Evolutionary conservation across 208 protist species (phyloP).

Genomic region (Crithidia fasciculata): DNA sequence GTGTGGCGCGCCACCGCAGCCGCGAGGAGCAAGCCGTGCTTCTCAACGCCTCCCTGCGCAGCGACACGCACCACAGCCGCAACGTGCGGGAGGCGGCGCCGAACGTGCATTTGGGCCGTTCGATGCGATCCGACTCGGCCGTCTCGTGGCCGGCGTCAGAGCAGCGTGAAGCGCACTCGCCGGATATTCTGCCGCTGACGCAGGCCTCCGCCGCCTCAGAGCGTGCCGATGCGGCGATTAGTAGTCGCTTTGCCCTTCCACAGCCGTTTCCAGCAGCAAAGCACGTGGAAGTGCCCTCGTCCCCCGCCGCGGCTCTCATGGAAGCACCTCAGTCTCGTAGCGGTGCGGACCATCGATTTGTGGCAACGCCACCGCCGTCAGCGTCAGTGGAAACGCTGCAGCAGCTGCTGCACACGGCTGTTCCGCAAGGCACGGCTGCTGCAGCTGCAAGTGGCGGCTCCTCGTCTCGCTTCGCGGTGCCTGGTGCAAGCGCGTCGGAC

Average conservation of each 20-base stretch:
- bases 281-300: too few species aligned
- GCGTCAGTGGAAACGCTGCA: neutral
- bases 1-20: neutral
- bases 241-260: constrained; percentile 18
- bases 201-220: neutral
- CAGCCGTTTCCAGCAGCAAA: neutral
- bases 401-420: neutral
- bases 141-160: constrained; percentile 12
- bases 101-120: constrained; percentile 8
- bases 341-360: neutral
- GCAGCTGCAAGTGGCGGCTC: neutral
- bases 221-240: neutral
- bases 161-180: neutral
- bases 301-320: too few species aligned
- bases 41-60: constrained; percentile 14
- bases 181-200: neutral
- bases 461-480: constrained; percentile 32
- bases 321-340: too few species aligned
- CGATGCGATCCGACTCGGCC: constrained; percentile 9
- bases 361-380: neutral
- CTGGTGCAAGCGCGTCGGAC: neutral
- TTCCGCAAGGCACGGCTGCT: neutral
- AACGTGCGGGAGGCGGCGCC: constrained; percentile 7
- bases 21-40: neutral
- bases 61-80: constrained; percentile 1